Evolutionary conservation across 2,329 filamentous ascomycete species (phyloP), one percentile per base, ranked within the genome.

Genomic region (Aspergillus pseudotamarii): DNA sequence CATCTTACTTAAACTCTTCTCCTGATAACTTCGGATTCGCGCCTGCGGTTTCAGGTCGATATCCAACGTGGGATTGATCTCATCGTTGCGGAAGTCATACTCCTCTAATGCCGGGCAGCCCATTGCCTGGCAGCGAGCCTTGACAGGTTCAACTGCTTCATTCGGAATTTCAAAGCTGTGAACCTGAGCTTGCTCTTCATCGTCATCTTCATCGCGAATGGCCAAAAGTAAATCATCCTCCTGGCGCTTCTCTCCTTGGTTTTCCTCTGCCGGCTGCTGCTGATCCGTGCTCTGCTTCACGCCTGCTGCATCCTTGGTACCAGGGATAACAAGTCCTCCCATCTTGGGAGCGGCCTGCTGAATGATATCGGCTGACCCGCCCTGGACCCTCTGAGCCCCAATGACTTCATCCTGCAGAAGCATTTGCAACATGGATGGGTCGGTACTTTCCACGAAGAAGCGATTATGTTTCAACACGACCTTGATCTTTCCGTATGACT

Each of bases 1-100:
- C 95, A 99, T 99, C 79, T 99, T 99, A 81, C 92, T 96, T 11
- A 99, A 83, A 68, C 93, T 96, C 81, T 97, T 96, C 78, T 99
- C 95, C 76, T 99, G 95, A 71, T 99, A 99, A 82, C 87, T 89
- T 75, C 94, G 89, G 75, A 98, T 98, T 73, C 94, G 91, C 0
- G 94, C 94, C 61, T 90, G 89, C 0, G 94, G 94, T 71, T 91
- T 91, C 56, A 98, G 83, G 76, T 98, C 94, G 70, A 99, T 99
- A 62, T 98, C 93, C 41, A 99, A 83, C 57, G 92, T 97, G 0
- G 94, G 88, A 72, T 98, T 99, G 69, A 88, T 86, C 64, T 91
- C 88, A 75, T 99, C 95, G 70, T 95, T 94, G 62, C 93, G 87
- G 78, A 98, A 99, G 76, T 99, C 95, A 78, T 99, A 99, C 79